Evolutionary conservation across 352 stramenopile genomes (phyloP).

Genomic region (Aphanomyces cochlioides): DNA sequence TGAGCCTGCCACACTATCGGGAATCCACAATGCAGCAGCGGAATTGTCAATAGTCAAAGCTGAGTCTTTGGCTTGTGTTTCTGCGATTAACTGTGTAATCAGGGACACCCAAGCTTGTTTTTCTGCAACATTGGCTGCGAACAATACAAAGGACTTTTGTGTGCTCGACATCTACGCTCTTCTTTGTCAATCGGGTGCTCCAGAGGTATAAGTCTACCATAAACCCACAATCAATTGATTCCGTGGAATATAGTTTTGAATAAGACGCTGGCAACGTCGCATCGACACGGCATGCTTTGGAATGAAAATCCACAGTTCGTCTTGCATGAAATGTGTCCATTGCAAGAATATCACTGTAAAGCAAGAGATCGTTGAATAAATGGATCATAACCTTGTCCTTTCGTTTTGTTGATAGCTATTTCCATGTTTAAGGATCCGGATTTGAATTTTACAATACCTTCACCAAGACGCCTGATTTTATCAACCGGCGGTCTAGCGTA

Average conservation of each 20-base stretch:
- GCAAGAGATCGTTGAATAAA: slow-evolving; percentile 80
- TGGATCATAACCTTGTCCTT: slow-evolving; percentile 80
- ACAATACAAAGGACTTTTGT: slow-evolving; percentile 82
- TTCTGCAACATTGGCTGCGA: slow-evolving; percentile 46
- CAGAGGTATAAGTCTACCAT: slow-evolving; percentile 12
- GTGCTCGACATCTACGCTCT: slow-evolving; percentile 53
- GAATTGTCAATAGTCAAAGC: slow-evolving; percentile 27
- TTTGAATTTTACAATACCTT: slow-evolving; percentile 36
- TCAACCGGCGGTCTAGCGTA: slow-evolving; percentile 52
- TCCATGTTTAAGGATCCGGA: neutral
- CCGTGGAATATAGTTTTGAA: slow-evolving; percentile 37
- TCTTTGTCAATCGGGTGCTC: neutral
- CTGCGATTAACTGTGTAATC: slow-evolving; percentile 51
- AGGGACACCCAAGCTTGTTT: slow-evolving; percentile 55
- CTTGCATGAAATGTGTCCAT: slow-evolving; percentile 70
- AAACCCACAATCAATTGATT: slow-evolving; percentile 23
- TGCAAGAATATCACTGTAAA: slow-evolving; percentile 75
- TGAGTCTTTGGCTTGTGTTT: slow-evolving; percentile 40
- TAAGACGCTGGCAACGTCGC: slow-evolving; percentile 51
- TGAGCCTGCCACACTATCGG: slow-evolving; percentile 55
- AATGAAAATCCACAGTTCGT: slow-evolving; percentile 64
- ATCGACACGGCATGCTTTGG: slow-evolving; percentile 66
- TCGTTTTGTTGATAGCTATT: slow-evolving; percentile 67
- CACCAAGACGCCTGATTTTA: slow-evolving; percentile 64
- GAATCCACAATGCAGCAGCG: slow-evolving; percentile 63